Conservation (phyloP, 768 basidiomycete genomes). For the Phlebiopsis gigantea region DNA sequence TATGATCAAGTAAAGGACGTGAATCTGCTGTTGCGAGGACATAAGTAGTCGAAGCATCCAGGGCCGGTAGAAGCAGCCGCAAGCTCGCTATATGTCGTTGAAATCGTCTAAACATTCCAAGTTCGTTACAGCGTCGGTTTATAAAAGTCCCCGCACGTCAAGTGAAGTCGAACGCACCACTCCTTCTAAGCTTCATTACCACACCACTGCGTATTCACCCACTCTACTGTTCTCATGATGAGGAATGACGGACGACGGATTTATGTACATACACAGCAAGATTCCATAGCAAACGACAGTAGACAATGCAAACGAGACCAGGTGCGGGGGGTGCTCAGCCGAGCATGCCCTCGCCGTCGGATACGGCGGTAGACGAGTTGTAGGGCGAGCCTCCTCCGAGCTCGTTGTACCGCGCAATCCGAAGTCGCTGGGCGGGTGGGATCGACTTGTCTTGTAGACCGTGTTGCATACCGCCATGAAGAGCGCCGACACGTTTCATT, state of each 20-base stretch:
- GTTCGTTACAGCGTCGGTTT: no score
- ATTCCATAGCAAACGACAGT: not conserved
- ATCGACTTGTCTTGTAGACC: conserved; percentile 42
- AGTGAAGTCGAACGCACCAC: not conserved
- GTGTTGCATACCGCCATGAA: conserved; percentile 49
- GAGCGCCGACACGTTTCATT: conserved; percentile 57
- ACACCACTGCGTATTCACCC: no score
- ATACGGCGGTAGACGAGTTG: conserved; percentile 28
- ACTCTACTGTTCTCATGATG: no score
- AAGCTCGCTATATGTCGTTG: no score
- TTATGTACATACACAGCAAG: not conserved
- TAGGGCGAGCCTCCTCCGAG: conserved; percentile 27
- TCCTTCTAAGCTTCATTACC: not conserved
- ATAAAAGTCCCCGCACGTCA: no score
- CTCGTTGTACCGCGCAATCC: conserved; percentile 36
- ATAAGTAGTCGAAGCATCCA: no score
- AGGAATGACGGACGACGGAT: not conserved
- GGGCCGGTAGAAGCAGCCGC: no score
- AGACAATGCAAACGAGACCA: not conserved
- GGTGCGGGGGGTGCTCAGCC: conserved; percentile 10
- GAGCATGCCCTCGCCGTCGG: conserved; percentile 29
- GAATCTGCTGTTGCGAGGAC: no score
- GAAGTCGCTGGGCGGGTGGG: conserved; percentile 44
- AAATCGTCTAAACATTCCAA: no score
- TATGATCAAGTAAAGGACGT: no score